Base-by-base conservation (phyloP, 202 grass and related monocot genomes). In the Setaria viridis region DNA sequence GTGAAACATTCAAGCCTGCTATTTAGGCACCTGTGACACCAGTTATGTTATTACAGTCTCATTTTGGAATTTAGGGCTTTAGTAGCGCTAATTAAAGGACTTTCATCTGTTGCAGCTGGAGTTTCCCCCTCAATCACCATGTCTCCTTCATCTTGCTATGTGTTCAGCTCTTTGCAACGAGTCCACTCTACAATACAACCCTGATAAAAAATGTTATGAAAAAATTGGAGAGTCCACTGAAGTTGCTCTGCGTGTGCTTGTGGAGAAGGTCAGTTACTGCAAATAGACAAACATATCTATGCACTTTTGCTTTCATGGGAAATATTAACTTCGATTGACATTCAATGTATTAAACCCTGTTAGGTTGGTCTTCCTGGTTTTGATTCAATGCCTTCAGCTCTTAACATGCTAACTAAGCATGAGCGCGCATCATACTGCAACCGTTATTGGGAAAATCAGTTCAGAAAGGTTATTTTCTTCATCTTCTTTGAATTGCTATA, bases 181-280 rank as follows among this genome's bases (percentile, higher is more conserved):
- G 69, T 96, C 97, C 37, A 99, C 89, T 81, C 85, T 99, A 78
- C 97, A 99, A 87, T 99, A 94, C 62, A 99, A 99, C 82, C 93
- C 93, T 62, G 97, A 99, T 78, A 99, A 93, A 83, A 99, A 80
- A 88, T 88, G 64, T 79, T 99, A 99, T 43, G 97, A 99, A 84
- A 99, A 99, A 88, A 99, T 99, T 84, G 97, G 97, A 80, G 93
- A 99, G 77, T 99, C 97, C 46, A 99, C 97, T 78, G 97, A 99
- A 85, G 97, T 99, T 90, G 97, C 97, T 91, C 50, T 99, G 58
- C 97, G 97, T 60, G 92, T 95, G 57, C 87, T 99, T 47, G 97
- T 94, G 76, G 97, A 99, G 88, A 99, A 99, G 93, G 97, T 99
- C 64, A 84, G 91, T 85, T 77, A 46, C 75, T 84, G 29, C 50